phyloP scores from a whole-genome alignment of 2,329 filamentous ascomycete species.

The Trichoderma simmonsii region DNA sequence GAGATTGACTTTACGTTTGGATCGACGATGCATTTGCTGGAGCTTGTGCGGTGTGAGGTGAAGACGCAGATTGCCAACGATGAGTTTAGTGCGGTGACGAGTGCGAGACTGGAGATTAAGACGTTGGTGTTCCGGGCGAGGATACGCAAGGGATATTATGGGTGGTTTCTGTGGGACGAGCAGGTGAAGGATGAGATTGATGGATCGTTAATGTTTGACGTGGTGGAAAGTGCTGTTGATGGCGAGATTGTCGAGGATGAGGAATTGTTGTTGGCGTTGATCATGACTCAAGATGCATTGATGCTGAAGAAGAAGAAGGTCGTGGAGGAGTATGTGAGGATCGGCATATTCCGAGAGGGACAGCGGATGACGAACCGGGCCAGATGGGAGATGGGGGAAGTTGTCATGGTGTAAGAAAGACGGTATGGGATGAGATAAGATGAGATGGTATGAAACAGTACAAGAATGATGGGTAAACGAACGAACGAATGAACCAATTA shows the following conservation, averaged over 20 bases:
- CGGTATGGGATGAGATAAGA: neutral
- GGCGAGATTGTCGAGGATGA: neutral
- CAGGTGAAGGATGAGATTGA: neutral
- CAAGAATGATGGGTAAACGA: neutral
- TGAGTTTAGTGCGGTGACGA: neutral
- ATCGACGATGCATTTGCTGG: neutral
- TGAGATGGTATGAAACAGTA: neutral
- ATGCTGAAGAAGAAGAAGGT: neutral
- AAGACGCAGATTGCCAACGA: neutral
- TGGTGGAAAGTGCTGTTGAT: neutral
- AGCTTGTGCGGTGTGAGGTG: neutral
- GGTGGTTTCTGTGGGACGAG: conserved; percentile 9
- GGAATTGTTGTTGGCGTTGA: neutral
- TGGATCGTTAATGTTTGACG: neutral
- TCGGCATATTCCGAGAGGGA: neutral
- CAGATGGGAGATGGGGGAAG: neutral
- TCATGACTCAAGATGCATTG: conserved; percentile 1
- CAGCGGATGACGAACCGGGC: neutral
- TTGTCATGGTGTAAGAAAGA: neutral
- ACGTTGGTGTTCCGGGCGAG: neutral
- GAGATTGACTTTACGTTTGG: conserved; percentile 10
- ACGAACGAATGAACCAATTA: too few species aligned
- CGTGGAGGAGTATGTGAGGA: neutral
- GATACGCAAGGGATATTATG: neutral
- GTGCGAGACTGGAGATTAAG: neutral